These are phyloP conservation scores for Debaryomycetaceae sp. DNA, from an alignment of 1,139 yeast species.

Conservation along the genomic window DNA sequence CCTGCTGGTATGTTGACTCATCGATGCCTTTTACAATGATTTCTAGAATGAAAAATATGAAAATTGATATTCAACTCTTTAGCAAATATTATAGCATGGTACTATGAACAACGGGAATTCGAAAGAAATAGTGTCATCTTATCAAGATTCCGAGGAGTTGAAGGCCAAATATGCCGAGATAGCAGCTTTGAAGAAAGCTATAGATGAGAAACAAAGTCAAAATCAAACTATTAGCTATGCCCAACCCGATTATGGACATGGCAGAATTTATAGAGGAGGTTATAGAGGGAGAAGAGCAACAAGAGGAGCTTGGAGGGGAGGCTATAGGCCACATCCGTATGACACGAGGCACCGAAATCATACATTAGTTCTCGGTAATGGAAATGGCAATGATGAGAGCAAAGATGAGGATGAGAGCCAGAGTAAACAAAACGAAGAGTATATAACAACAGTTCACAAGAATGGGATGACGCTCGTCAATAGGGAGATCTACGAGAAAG, in stretches of 20 bases:
- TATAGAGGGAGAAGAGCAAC: slow-evolving; percentile 8
- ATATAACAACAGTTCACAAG: slow-evolving; percentile 25
- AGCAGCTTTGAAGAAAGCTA: slow-evolving; percentile 28
- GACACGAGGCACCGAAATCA: slow-evolving; percentile 17
- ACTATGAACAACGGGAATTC: too few relatives aligned
- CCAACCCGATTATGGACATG: neutral
- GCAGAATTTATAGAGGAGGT: slow-evolving; percentile 6
- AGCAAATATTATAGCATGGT: neutral
- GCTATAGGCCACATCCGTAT: slow-evolving; percentile 2
- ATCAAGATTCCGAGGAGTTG: slow-evolving; percentile 17
- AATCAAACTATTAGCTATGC: neutral
- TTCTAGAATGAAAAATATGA: neutral
- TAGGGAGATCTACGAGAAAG: slow-evolving; percentile 28
- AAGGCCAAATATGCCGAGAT: slow-evolving; percentile 32
- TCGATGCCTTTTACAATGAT: neutral
- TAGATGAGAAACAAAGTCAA: slow-evolving; percentile 16
- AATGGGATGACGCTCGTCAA: slow-evolving; percentile 38
- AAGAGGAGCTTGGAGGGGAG: slow-evolving; percentile 8
- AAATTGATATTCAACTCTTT: neutral
- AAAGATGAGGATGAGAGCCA: neutral
- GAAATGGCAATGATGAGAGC: neutral
- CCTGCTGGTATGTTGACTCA: neutral
- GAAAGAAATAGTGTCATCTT: slow-evolving; percentile 6
- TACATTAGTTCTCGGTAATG: slow-evolving; percentile 20
- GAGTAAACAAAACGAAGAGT: slow-evolving; percentile 7